Base-by-base conservation (phyloP, 305 asterid species). In the Fraxinus sp. region DNA sequence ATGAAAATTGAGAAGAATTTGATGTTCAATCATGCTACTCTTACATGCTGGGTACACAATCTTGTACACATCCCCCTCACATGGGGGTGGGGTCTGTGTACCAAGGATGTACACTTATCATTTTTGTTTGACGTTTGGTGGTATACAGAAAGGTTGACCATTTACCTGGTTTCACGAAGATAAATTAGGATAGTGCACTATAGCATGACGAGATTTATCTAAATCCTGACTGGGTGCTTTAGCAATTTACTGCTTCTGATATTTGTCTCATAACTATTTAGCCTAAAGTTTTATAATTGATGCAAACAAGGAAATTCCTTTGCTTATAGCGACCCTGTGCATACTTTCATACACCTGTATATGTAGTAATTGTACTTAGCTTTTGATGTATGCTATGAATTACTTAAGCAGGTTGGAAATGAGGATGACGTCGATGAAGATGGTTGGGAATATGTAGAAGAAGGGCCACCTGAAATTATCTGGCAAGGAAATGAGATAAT, bases 401-500 rank as follows among this genome's bases (percentile, higher is more conserved):
- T 16, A 28, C 79, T 81, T 66, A 18, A 78, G 80, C 91, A 94
- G 98, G 88, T 37, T 83, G 94, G 85, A 73, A 35, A 44, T 78
- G 94, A 89, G 55, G 81, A 80, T 79, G 96, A 90, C 79, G 32
- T 71, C 78, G 87, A 88, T 78, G 97, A 89, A 49, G 93, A 89
- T 83, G 98, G 88, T 44, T 96, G 97, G 93, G 99, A 96, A 88
- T 96, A 96, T 82, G 90, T 93, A 83, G 98, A 96, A 83, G 99
- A 92, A 33, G 99, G 99, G 72, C 98, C 97, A 78, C 97, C 99
- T 30, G 99, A 93, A 90, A 92, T 96, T 86, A 94, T 94, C 84
- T 96, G 98, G 98, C 94, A 92, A 85, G 99, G 98, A 44, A 93
- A 96, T 88, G 99, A 96, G 90, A 96, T 96, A 74, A 96, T 94